Percentiles rank a stretch among this genome's conserved stretches.
Evolutionary conservation across 2,329 filamentous ascomycete species (phyloP).

Genomic region (Epichloe sibirici): DNA sequence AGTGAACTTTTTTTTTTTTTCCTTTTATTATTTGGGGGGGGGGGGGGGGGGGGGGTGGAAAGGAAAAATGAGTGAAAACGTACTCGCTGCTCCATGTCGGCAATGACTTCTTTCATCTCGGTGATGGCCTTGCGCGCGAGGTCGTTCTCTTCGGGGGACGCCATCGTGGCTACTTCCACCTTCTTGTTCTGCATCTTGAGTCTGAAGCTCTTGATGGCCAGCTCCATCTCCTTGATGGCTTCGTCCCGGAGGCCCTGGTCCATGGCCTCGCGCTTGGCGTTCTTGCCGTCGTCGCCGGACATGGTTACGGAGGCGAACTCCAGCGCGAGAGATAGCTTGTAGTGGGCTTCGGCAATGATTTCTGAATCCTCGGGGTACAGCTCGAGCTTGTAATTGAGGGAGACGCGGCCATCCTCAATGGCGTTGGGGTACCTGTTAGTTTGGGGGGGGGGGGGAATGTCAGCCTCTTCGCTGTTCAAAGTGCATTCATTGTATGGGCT

Average conservation of each 20-base stretch:
- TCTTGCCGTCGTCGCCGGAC: constrained; percentile 34
- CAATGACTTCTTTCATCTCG: constrained; percentile 67
- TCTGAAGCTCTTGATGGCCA: constrained; percentile 60
- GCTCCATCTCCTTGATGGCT: constrained; percentile 57
- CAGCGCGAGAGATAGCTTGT: constrained; percentile 86
- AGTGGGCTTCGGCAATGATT: constrained; percentile 87
- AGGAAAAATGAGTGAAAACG: constrained; percentile 14
- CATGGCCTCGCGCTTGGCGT: constrained; percentile 37
- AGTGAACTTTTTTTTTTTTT: not conserved
- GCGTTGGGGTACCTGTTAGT: constrained; percentile 60
- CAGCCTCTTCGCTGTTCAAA: not conserved
- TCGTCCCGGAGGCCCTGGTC: constrained; percentile 61
- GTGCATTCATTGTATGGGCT: not conserved
- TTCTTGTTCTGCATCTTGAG: constrained; percentile 60
- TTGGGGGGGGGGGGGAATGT: not conserved
- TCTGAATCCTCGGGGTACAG: constrained; percentile 72
- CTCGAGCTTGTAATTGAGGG: constrained; percentile 66
- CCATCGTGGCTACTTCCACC: constrained; percentile 48
- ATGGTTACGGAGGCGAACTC: constrained; percentile 80
- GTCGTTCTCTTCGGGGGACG: constrained; percentile 56
- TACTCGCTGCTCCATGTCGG: constrained; percentile 67
- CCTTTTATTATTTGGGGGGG: not conserved
- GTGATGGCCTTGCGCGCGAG: constrained; percentile 47
- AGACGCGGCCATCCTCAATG: constrained; percentile 69
- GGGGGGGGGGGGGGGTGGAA: not conserved